These are phyloP conservation scores for Phialemoniopsis sp. DNA, from an alignment of 2,329 filamentous ascomycete species.

Conservation along the genomic window DNA sequence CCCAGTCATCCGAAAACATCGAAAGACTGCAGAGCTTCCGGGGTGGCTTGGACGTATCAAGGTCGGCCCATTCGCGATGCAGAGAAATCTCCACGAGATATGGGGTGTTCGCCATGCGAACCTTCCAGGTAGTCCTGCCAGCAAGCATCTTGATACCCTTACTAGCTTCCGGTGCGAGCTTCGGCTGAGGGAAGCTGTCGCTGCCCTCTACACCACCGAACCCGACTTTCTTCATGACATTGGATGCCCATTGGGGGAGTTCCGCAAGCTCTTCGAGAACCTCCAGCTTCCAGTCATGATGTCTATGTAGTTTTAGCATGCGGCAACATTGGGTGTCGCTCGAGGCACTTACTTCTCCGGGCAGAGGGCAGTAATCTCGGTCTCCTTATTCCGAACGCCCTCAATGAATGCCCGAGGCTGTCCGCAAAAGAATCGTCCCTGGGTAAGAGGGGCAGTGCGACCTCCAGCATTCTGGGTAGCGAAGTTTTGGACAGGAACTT, in stretches of 20 bases:
- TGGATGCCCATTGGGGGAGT: slow-evolving; percentile 7
- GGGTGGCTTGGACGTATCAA: background rate
- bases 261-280: slow-evolving; percentile 16
- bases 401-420: no score
- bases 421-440: no score
- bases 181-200: slow-evolving; percentile 19
- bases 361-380: slow-evolving; percentile 21
- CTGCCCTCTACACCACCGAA: background rate
- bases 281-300: slow-evolving; percentile 31
- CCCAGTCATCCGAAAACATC: slow-evolving; percentile 25
- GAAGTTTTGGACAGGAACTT: slow-evolving; percentile 10
- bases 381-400: background rate
- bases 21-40: slow-evolving; percentile 12
- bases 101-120: slow-evolving; percentile 11
- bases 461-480: no score
- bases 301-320: slow-evolving; percentile 18
- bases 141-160: slow-evolving; percentile 19
- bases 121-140: slow-evolving; percentile 26
- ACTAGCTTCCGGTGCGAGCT: slow-evolving; percentile 6
- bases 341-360: slow-evolving; percentile 25
- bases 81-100: slow-evolving; percentile 29
- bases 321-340: no score
- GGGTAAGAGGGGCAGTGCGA: no score
- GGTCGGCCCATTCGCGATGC: slow-evolving; percentile 24
- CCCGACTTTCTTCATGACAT: no score